Evolutionary conservation across 192 early-diverging fungal genomes (phyloP), one percentile per base, ranked within the genome.

Genomic region (Backusella tuberculispora): DNA sequence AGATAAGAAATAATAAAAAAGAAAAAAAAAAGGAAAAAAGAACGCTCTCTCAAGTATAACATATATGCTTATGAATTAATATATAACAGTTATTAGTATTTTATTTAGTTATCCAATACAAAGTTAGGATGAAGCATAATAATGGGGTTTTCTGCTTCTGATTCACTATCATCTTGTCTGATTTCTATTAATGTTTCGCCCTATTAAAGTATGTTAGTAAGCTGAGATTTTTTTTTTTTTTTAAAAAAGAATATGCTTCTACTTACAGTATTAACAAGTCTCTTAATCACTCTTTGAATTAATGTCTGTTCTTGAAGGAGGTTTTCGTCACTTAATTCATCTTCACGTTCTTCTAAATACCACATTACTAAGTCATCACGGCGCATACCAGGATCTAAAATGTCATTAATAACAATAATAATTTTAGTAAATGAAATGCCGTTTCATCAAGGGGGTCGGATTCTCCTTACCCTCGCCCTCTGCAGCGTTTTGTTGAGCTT

Each of bases 331-430:
- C 90, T 85, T 29, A 95, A 74, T 17, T 71, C 78, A 42, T 89
- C 85, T 74, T 93, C 92, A 66, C 84, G 78, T 78, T 86, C 81
- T 69, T 89, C 87, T n/a, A 95, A 69, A 72, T 91, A 96, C 90
- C 91, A 93, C 26, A 88, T 85, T 1, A 94, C 77, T 17, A 96
- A 75, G 9, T 88, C 88, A 5, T 78, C 83, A 38, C 82, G 80
- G n/a, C 83, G 80, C 76, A 91, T 72, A 43, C 84, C 82, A 63
- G 84, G 83, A 40, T 76, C 71, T 69, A 76, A 44, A 37, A 10
- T 38, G 4, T 48, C 67, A 17, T 46, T 37, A 3, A 34, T 37
- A 41, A 41, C 42, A 67, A 12, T 41, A 43, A 42, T 21, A 19
- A n/a, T n/a, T n/a, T 34, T 12, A 56, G 3, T 66, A 41, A 21